Evolutionary conservation across 2,329 filamentous ascomycete genomes (phyloP).

Genomic region (Clonostachys chloroleuca): DNA sequence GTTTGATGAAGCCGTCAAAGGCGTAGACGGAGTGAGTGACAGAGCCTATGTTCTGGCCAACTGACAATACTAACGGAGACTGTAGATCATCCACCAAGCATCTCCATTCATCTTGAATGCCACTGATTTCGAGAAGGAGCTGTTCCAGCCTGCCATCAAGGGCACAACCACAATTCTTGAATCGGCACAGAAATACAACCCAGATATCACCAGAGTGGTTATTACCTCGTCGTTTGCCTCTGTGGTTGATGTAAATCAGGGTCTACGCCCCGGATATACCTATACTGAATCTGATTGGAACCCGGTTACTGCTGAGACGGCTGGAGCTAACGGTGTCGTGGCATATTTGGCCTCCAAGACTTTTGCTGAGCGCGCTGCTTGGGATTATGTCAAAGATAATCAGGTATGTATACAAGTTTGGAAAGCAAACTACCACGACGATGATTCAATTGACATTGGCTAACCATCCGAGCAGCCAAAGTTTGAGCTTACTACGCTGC

Average conservation of each 20-base stretch:
- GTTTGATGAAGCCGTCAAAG: conserved; percentile 29
- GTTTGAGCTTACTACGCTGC: conserved; percentile 59
- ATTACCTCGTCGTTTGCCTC: conserved; percentile 66
- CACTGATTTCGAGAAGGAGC: conserved; percentile 35
- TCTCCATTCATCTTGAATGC: conserved; percentile 36
- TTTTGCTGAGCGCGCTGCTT: conserved; percentile 64
- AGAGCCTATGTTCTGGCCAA: conserved; percentile 27
- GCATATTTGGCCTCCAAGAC: conserved; percentile 26
- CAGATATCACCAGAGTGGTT: conserved; percentile 26
- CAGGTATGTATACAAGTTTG: too few relatives aligned
- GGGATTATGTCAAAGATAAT: conserved; percentile 32
- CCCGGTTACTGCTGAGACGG: conserved; percentile 15
- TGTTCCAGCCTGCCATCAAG: conserved; percentile 38
- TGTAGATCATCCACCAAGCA: background rate
- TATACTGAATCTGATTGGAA: conserved; percentile 18
- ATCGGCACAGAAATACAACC: conserved; percentile 27
- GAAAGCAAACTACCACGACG: too few relatives aligned
- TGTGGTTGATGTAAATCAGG: conserved; percentile 35
- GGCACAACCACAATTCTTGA: conserved; percentile 35
- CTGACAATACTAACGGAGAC: background rate
- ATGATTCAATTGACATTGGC: too few relatives aligned
- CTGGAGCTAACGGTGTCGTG: conserved; percentile 4
- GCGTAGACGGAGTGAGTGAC: conserved; percentile 37
- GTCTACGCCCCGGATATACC: conserved; percentile 19
- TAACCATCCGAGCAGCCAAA: conserved; percentile 21